These are phyloP conservation scores for Apiospora sp. DNA, from an alignment of 2,329 filamentous ascomycete species.

Conservation along the genomic window DNA sequence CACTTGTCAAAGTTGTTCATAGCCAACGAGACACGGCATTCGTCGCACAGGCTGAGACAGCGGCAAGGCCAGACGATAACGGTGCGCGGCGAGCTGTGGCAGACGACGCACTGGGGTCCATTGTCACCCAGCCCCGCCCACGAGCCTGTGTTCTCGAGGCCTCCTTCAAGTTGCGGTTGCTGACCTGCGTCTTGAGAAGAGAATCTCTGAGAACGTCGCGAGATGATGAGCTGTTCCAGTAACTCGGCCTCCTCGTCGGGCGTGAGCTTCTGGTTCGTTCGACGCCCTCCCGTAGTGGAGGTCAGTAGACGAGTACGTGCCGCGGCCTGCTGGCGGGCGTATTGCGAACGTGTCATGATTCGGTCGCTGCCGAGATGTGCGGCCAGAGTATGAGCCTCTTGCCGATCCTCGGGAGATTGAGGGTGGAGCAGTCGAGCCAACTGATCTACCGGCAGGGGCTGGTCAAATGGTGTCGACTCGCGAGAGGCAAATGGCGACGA, in stretches of 20 bases:
- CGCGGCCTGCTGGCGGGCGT: slow-evolving; percentile 70
- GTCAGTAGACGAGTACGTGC: slow-evolving; percentile 75
- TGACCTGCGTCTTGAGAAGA: slow-evolving; percentile 21
- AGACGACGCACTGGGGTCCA: slow-evolving; percentile 90
- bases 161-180: slow-evolving; percentile 28
- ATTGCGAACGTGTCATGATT: slow-evolving; percentile 84
- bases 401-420: slow-evolving; percentile 75
- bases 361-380: slow-evolving; percentile 76
- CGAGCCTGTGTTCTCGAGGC: slow-evolving; percentile 41
- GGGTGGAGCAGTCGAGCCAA: slow-evolving; percentile 86
- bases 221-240: slow-evolving; percentile 67
- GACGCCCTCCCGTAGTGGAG: slow-evolving; percentile 50
- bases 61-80: slow-evolving; percentile 97
- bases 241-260: slow-evolving; percentile 67
- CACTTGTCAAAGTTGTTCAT: slow-evolving; percentile 98
- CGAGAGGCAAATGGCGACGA: slow-evolving; percentile 56
- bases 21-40: slow-evolving; percentile 90
- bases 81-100: slow-evolving; percentile 83
- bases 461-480: slow-evolving; percentile 68
- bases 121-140: slow-evolving; percentile 74
- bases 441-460: slow-evolving; percentile 69
- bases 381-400: slow-evolving; percentile 82
- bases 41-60: slow-evolving; percentile 92
- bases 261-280: slow-evolving; percentile 49
- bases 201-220: slow-evolving; percentile 48